Evolutionary conservation across 305 asterid species (phyloP).

Genomic region (Plantago coronopus): DNA sequence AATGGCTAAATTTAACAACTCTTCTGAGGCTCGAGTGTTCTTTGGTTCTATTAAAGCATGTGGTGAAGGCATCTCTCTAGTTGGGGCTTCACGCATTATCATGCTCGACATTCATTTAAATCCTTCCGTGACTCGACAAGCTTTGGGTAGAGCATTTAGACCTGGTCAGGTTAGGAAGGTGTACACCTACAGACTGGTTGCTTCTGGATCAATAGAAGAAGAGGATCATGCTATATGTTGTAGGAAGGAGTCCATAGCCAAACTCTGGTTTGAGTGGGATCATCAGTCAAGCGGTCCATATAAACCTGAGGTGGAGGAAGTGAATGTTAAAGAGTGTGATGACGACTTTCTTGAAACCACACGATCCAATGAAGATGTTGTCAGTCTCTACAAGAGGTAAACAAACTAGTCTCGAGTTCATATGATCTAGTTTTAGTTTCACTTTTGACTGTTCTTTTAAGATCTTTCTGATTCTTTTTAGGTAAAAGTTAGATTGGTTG

Average conservation of each 20-base stretch:
- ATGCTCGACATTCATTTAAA: conserved; percentile 80
- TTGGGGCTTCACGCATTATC: conserved; percentile 87
- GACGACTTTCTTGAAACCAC: conserved; percentile 65
- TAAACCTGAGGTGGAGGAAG: conserved; percentile 60
- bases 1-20: conserved; percentile 66
- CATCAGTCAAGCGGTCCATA: conserved; percentile 53
- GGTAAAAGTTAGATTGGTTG: conserved; percentile 25
- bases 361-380: conserved; percentile 57
- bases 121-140: conserved; percentile 96
- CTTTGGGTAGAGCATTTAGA: conserved; percentile 92
- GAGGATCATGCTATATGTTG: conserved; percentile 86
- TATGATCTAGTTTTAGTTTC: conserved; percentile 4
- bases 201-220: conserved; percentile 73
- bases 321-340: conserved; percentile 49
- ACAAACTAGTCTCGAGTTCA: neutral
- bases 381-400: conserved; percentile 55
- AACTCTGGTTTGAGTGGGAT: conserved; percentile 98
- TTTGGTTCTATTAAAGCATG: conserved; percentile 95
- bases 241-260: conserved; percentile 84
- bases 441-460: conserved; percentile 3
- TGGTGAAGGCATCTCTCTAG: conserved; percentile 98
- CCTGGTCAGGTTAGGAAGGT: conserved; percentile 94
- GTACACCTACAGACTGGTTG: conserved; percentile 65
- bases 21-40: conserved; percentile 81
- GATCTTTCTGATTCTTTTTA: conserved; percentile 24